Percentiles rank a stretch among this genome's conserved stretches.
phyloP scores from a whole-genome alignment of 495 filamentous ascomycete species.

The Peziza echinospora region DNA sequence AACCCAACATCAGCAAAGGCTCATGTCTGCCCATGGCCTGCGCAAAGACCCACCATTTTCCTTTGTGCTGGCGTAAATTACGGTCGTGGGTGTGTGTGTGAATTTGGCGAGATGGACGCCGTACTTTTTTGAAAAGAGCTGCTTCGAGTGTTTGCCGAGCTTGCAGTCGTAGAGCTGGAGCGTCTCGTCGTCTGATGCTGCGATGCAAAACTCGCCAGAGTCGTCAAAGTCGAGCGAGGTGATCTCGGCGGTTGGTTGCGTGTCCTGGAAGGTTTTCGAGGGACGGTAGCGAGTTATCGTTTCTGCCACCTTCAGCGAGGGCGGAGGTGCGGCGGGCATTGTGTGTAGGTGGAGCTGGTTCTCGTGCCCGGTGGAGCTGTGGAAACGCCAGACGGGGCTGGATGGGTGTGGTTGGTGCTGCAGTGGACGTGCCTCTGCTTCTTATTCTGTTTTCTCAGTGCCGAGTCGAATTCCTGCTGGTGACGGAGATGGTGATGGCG shows the following conservation, averaged over 20 bases:
- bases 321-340: background rate
- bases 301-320: slow-evolving; percentile 4
- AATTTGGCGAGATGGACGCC: slow-evolving; percentile 85
- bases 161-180: slow-evolving; percentile 87
- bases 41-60: slow-evolving; percentile 40
- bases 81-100: slow-evolving; percentile 64
- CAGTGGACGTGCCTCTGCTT: background rate
- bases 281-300: slow-evolving; percentile 18
- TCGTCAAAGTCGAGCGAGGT: slow-evolving; percentile 88
- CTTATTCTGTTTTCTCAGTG: background rate
- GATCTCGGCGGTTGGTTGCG: slow-evolving; percentile 44
- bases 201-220: slow-evolving; percentile 69
- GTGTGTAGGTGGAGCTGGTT: background rate
- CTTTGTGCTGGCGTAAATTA: slow-evolving; percentile 91
- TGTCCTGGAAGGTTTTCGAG: slow-evolving; percentile 15
- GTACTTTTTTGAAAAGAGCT: slow-evolving; percentile 77
- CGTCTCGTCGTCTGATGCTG: slow-evolving; percentile 73
- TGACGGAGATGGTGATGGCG: no score
- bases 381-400: background rate
- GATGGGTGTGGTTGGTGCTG: background rate
- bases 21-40: background rate
- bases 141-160: slow-evolving; percentile 68
- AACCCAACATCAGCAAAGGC: background rate
- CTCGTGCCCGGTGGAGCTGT: background rate
- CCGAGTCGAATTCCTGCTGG: no score